These are phyloP conservation scores for Arabidopsis hybrid DNA, from an alignment of 441 rosid genomes.

Conservation along the genomic window DNA sequence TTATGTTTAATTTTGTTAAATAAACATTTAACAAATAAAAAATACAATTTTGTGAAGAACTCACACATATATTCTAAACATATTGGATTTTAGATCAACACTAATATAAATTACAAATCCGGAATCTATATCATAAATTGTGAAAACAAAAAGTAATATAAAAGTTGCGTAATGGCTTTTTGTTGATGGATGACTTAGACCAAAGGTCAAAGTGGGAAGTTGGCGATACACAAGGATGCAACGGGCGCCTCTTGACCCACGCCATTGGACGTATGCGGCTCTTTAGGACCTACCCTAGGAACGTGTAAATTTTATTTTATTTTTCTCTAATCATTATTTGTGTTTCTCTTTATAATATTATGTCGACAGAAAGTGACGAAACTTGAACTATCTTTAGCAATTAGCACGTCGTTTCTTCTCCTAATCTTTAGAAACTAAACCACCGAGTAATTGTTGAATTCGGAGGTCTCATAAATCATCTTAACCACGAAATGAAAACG, in stretches of 20 bases:
- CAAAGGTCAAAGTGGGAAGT: conserved; percentile 35
- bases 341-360: background rate
- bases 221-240: conserved; percentile 5
- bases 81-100: background rate
- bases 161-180: conserved; percentile 18
- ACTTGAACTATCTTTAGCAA: background rate
- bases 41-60: too few relatives aligned
- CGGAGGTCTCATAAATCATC: too few relatives aligned
- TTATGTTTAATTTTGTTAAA: too few relatives aligned
- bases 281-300: background rate
- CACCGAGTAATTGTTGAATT: background rate
- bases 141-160: background rate
- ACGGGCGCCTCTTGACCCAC: conserved; percentile 30
- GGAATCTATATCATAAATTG: background rate
- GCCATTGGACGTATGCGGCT: conserved; percentile 29
- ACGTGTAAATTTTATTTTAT: background rate
- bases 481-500: too few relatives aligned
- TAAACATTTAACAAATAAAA: too few relatives aligned
- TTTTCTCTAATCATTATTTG: background rate
- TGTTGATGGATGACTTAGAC: conserved; percentile 33
- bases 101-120: background rate
- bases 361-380: background rate
- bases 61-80: too few relatives aligned
- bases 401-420: background rate
- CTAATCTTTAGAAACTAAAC: background rate